Percentiles rank a stretch among this genome's conserved stretches.
Evolutionary conservation across 495 filamentous ascomycete genomes (phyloP).

Genomic region (Aspergillus incahuasiensis): DNA sequence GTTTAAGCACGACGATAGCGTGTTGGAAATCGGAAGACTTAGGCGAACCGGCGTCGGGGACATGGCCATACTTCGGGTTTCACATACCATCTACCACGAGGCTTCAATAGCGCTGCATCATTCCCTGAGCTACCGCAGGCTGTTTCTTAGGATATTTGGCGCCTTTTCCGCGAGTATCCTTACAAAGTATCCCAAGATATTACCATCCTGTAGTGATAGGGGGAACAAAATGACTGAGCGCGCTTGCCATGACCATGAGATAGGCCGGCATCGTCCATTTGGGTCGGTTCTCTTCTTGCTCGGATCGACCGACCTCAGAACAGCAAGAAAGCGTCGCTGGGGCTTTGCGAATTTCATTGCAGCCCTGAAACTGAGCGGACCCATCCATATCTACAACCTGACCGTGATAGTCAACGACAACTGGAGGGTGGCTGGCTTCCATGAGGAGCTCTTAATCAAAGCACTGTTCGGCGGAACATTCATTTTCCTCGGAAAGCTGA

Average conservation of each 20-base stretch:
- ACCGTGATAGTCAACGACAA: conserved; percentile 15
- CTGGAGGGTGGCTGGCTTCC: conserved; percentile 15
- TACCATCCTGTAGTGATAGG: conserved; percentile 7
- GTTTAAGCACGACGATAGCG: conserved; percentile 7
- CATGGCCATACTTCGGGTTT: conserved; percentile 15
- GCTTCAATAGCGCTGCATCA: conserved; percentile 19
- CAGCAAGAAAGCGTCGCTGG: conserved; percentile 14
- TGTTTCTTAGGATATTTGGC: conserved; percentile 23
- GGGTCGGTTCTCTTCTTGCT: conserved; percentile 12
- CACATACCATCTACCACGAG: conserved; percentile 19
- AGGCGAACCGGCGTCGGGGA: not conserved
- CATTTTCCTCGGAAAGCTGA: conserved; percentile 12
- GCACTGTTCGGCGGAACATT: conserved; percentile 16
- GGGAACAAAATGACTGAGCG: not conserved
- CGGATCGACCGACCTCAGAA: conserved; percentile 7
- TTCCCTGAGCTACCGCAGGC: conserved; percentile 28
- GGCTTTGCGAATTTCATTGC: conserved; percentile 14
- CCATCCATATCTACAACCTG: conserved; percentile 12
- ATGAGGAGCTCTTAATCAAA: conserved; percentile 15
- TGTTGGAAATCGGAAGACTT: conserved; percentile 13
- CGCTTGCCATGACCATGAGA: conserved; percentile 1
- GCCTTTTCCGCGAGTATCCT: conserved; percentile 9
- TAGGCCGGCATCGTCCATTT: conserved; percentile 9
- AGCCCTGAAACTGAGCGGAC: conserved; percentile 3
- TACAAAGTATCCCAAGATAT: conserved; percentile 3